These are phyloP conservation scores for Theobroma grandiflorum DNA, from an alignment of 441 rosid genomes.

Conservation along the genomic window DNA sequence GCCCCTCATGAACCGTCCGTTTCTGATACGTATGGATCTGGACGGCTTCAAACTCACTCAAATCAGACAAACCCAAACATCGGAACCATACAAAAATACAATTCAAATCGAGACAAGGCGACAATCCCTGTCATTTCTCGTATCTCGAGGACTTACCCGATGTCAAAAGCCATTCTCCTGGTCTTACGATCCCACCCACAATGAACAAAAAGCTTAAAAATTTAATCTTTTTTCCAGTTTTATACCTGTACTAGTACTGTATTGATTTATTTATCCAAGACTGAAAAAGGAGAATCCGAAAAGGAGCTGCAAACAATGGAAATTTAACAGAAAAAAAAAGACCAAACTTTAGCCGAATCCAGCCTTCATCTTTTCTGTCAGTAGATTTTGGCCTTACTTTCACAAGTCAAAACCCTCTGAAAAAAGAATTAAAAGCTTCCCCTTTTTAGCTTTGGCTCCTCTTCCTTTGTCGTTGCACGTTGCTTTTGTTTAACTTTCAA, in stretches of 20 bases:
- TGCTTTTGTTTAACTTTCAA: slow-evolving; percentile 17
- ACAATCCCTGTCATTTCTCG: slow-evolving; percentile 52
- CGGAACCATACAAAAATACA: not conserved
- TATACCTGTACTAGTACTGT: not conserved
- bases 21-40: not conserved
- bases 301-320: not conserved
- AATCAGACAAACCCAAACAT: not conserved
- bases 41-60: slow-evolving; percentile 15
- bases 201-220: not conserved
- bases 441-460: slow-evolving; percentile 26
- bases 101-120: slow-evolving; percentile 49
- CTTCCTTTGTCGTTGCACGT: not conserved
- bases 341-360: slow-evolving; percentile 12
- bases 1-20: not conserved
- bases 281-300: slow-evolving; percentile 26
- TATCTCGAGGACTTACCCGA: slow-evolving; percentile 59
- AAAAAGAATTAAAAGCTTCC: slow-evolving; percentile 35
- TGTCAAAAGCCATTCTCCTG: slow-evolving; percentile 34
- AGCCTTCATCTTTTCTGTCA: slow-evolving; percentile 3
- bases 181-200: slow-evolving; percentile 33
- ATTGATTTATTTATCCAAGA: slow-evolving; percentile 35
- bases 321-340: not conserved
- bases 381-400: slow-evolving; percentile 25
- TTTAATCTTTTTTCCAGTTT: not conserved
- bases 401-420: slow-evolving; percentile 12